A percentile compares a stretch with the other conserved stretches of the same genome.
Evolutionary conservation across 176 grass and related monocot genomes (phyloP).

Genomic region (Triticum timopheevii): DNA sequence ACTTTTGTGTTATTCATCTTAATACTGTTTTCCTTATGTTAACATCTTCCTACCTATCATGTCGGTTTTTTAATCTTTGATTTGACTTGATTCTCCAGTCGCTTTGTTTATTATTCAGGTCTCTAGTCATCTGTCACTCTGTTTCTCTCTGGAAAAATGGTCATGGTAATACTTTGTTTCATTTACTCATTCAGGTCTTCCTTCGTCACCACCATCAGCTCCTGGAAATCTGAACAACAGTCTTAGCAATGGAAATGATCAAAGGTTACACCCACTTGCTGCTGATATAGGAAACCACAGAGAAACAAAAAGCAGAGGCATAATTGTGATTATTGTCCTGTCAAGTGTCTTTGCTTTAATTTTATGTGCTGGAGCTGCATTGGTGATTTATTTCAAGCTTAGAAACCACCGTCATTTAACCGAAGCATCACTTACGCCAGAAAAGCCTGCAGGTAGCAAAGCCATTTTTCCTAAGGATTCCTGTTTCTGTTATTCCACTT

Average conservation of each 20-base stretch:
- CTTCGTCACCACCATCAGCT: conserved; percentile 58
- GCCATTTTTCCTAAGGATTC: conserved; percentile 8
- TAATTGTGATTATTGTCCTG: conserved; percentile 73
- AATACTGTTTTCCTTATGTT: conserved; percentile 20
- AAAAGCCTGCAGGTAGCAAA: conserved; percentile 74
- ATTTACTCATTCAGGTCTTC: conserved; percentile 70
- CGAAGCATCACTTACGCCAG: conserved; percentile 35
- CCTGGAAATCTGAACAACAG: conserved; percentile 52
- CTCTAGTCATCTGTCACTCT: not conserved
- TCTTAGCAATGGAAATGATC: conserved; percentile 55
- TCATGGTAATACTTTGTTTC: conserved; percentile 13
- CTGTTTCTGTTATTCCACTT: not conserved
- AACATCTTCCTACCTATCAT: conserved; percentile 24
- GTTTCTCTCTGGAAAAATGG: not conserved
- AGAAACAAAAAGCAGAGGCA: conserved; percentile 55
- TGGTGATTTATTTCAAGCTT: conserved; percentile 69
- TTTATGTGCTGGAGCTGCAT: conserved; percentile 69
- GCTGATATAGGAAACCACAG: conserved; percentile 63
- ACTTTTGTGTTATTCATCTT: conserved; percentile 12
- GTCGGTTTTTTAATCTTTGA: conserved; percentile 17
- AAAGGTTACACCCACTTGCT: conserved; percentile 57
- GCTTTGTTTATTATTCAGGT: conserved; percentile 15
- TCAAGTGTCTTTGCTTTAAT: conserved; percentile 74
- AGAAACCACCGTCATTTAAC: conserved; percentile 44
- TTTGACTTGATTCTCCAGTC: conserved; percentile 19